These are phyloP conservation scores for Solanum lignicaule DNA, from an alignment of 257 asterid genomes.

Conservation along the genomic window DNA sequence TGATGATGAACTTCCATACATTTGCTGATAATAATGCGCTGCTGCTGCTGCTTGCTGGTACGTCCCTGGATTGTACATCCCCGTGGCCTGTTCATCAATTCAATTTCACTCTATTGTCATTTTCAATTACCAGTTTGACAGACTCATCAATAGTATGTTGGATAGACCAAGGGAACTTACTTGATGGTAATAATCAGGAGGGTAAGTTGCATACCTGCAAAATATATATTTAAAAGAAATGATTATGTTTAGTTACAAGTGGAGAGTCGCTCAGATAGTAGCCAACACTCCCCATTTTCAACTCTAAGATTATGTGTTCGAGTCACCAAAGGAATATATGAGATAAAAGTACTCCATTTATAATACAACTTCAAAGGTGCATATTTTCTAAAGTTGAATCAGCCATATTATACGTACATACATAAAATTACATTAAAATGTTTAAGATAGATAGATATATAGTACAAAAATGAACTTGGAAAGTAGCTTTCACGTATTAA, in stretches of 20 bases:
- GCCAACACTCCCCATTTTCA: too few relatives aligned
- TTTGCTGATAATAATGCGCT: constrained; percentile 58
- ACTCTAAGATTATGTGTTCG: not conserved
- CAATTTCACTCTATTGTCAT: not conserved
- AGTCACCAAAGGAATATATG: not conserved
- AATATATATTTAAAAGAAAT: not conserved
- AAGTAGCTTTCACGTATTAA: not conserved
- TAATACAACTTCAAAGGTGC: too few relatives aligned
- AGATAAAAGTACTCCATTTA: too few relatives aligned
- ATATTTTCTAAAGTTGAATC: not conserved
- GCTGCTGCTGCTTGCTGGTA: constrained; percentile 37
- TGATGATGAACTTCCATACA: constrained; percentile 58
- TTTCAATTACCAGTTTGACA: not conserved
- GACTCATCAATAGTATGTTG: not conserved
- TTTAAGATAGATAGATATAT: not conserved
- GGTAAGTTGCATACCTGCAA: constrained; percentile 61
- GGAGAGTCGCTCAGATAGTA: not conserved
- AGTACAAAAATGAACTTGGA: not conserved
- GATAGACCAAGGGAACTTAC: constrained; percentile 18
- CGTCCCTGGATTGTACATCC: constrained; percentile 50
- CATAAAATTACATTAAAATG: not conserved
- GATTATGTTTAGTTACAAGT: not conserved
- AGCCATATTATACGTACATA: not conserved
- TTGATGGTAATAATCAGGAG: constrained; percentile 67
- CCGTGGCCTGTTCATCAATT: constrained; percentile 21